Conservation (phyloP, 768 basidiomycete genomes). For the Kwoniella sp. region DNA sequence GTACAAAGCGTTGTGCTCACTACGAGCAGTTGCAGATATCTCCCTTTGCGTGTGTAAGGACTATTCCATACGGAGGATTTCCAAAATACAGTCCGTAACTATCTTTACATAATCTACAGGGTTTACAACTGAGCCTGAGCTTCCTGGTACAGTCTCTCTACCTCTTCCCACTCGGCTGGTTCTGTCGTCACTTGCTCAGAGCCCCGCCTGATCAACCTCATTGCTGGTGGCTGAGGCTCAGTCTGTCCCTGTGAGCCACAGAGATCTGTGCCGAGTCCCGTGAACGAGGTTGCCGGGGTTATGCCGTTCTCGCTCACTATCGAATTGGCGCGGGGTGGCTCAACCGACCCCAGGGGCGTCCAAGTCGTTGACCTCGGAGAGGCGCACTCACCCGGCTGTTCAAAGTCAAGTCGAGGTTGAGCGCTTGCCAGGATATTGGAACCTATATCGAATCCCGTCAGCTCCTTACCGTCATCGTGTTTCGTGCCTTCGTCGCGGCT, state of each 20-base stretch:
- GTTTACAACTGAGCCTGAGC: slow-evolving; percentile 8
- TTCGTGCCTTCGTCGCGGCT: not conserved
- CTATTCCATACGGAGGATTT: no score
- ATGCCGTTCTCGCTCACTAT: not conserved
- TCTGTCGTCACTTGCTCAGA: not conserved
- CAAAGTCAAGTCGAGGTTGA: not conserved
- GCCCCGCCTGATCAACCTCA: not conserved
- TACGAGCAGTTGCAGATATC: no score
- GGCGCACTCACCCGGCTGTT: no score
- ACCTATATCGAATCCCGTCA: not conserved
- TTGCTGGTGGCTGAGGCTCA: not conserved
- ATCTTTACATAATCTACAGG: not conserved
- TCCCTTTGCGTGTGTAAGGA: no score
- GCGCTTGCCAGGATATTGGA: not conserved
- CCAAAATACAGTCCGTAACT: no score
- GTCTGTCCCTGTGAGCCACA: not conserved
- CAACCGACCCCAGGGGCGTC: no score
- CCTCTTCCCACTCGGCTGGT: not conserved
- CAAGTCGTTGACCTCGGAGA: no score
- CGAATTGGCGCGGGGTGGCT: no score
- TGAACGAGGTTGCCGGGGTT: not conserved
- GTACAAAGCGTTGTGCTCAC: no score
- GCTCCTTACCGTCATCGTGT: not conserved
- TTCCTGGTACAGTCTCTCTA: slow-evolving; percentile 8
- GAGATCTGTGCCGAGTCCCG: not conserved